Base-by-base conservation (phyloP, 169 alveolate genomes). In the Eimeria brunetti region DNA sequence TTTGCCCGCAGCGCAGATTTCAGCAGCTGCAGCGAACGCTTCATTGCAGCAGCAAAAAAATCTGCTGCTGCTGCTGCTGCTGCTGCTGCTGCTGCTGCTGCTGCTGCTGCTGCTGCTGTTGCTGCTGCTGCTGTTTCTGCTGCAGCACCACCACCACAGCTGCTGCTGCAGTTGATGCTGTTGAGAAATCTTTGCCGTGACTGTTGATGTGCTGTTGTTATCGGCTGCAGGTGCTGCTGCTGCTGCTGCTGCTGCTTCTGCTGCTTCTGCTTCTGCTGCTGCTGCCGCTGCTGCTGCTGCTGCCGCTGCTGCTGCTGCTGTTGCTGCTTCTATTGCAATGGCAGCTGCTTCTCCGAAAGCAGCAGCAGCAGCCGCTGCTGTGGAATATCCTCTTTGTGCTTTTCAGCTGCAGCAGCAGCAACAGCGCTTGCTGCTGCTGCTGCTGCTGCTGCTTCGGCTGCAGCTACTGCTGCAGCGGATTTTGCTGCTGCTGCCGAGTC, bases 1-100 rank as follows among this genome's bases (percentile, higher is more conserved):
- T 78, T 30, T 44, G 33, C 88, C 64, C 88, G 88, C 88, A 78
- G 88, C 88, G 88, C 88, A 9, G 88, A 41, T 67, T 78, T 78
- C 24, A 78, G 24, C 69, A 78, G 88, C 64, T 78, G 88, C 62
- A 78, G 9, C 11, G 88, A 78, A 22, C 88, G 88, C 88, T 78
- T 78, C 88, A 78, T 78, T 30, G 49, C 38, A 44, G 38, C 41
- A 78, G 67, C 38, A 44, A 27, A 16, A 41, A 5, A 0, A 49
- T 5, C 36, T 16, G 84, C 84, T 36, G 84, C 36, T 73, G 84
- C 22, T 73, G 56, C 27, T 36, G 84, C 56, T 38, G 58, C 56
- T 73, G 58, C 56, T 73, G 84, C 8, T 18, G 56, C 51, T 73
- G 84, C 27, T 73, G 84, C 56, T 33, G 58, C 20, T 73, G 69